Evolutionary conservation across 257 asterid species (phyloP), one percentile per base, ranked within the genome.

Genomic region (Gentiana dahurica): DNA sequence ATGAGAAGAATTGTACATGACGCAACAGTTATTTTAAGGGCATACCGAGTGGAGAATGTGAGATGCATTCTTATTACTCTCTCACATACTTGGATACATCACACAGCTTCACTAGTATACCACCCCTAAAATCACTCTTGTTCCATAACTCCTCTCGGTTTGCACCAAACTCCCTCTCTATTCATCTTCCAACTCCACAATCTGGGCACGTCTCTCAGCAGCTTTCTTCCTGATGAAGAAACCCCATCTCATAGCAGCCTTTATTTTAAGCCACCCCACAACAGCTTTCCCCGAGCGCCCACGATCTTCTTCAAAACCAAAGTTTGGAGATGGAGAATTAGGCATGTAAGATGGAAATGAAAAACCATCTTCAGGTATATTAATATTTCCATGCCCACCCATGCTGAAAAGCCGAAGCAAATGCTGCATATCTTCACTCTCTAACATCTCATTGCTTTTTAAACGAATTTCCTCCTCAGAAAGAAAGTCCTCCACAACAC

Each of bases 171-270:
- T 41, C 46, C 46, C 46, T 10, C 45, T 55, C 66, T 82, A 87
- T 43, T 85, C 92, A 12, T 91, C 97, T 10, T 92, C 99, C 55
- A 92, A 59, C 66, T 88, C 95, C 69, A 78, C 95, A 39, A 92
- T 77, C 65, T 79, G 95, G n/a, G 98, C 97, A 64, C 94, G 71
- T 73, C 89, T 86, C 65, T 92, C 97, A 51, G 99, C 99, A 32
- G 97, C 97, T 72, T 92, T 92, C 77, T 85, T 88, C 81, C 99
- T 81, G 58, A 88, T 74, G 68, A 92, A 92, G 64, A 92, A 85
- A 12, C 94, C 98, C 98, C 98, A 92, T 70, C 97, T 85, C 98
- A 88, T 88, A 0, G 95, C 98, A 46, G 97, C 98, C 72, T 92
- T 92, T 32, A 88, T 92, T 86, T 88, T 92, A 46, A 85, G 78